Evolutionary conservation across 306 rosid species (phyloP).

Genomic region (Luffa aegyptiaca): DNA sequence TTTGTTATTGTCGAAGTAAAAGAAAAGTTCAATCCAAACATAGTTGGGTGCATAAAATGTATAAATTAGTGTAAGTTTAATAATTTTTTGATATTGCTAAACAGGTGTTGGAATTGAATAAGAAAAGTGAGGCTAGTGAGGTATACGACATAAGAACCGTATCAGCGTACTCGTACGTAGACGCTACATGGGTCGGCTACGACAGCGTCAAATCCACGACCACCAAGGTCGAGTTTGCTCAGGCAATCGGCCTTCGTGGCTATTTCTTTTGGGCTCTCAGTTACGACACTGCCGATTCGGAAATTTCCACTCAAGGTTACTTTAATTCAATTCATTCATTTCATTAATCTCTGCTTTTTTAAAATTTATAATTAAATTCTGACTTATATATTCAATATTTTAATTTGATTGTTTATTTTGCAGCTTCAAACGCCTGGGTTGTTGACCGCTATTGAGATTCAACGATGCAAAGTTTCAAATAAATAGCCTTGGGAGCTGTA

Average conservation of each 20-base stretch:
- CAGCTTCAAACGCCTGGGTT: not conserved
- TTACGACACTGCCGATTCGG: constrained; percentile 21
- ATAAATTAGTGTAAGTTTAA: no score
- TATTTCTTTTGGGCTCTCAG: constrained; percentile 77
- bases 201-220: constrained; percentile 29
- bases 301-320: constrained; percentile 28
- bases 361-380: not conserved
- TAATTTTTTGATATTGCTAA: not conserved
- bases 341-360: not conserved
- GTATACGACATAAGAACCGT: constrained; percentile 27
- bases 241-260: constrained; percentile 55
- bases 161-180: constrained; percentile 23
- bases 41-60: no score
- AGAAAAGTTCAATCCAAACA: no score
- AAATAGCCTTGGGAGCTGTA: not conserved
- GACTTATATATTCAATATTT: not conserved
- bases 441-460: not conserved
- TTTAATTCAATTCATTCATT: not conserved
- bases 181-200: constrained; percentile 41
- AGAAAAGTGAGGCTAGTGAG: not conserved
- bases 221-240: constrained; percentile 49
- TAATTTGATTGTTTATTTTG: not conserved
- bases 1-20: no score
- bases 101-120: constrained; percentile 13
- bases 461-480: not conserved